These are phyloP conservation scores for Gentiana dahurica DNA, from an alignment of 257 asterid genomes.

Conservation along the genomic window DNA sequence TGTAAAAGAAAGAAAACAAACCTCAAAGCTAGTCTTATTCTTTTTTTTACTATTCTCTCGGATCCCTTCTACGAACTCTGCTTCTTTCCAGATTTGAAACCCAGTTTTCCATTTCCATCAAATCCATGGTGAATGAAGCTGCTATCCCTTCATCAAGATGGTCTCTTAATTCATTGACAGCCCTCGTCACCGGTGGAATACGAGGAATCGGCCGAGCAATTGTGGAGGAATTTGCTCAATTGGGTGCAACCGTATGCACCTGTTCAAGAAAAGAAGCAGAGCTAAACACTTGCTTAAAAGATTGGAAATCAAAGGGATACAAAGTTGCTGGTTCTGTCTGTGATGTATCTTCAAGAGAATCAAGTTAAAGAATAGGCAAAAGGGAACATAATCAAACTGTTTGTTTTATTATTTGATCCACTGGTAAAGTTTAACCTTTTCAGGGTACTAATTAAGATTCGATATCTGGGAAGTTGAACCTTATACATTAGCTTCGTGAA, in stretches of 20 bases:
- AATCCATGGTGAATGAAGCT: neutral
- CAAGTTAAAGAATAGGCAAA: neutral
- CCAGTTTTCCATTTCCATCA: no score
- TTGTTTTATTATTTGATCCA: neutral
- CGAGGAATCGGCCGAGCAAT: neutral
- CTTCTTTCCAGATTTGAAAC: no score
- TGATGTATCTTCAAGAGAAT: constrained; percentile 1
- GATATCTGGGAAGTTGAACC: no score
- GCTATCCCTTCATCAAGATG: neutral
- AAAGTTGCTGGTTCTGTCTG: constrained; percentile 2
- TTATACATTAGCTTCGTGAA: constrained; percentile 1
- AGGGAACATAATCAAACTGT: no score
- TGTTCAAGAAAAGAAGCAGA: neutral
- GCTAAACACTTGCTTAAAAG: neutral
- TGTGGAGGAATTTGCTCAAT: no score
- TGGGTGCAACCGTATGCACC: neutral
- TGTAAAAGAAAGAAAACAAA: no score
- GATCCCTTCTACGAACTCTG: no score
- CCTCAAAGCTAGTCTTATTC: no score
- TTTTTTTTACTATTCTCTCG: no score
- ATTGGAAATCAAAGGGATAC: neutral
- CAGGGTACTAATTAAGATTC: neutral
- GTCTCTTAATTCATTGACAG: neutral
- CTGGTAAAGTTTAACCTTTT: neutral
- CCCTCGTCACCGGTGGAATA: neutral